These are phyloP conservation scores for Ciborinia camelliae DNA, from an alignment of 2,329 filamentous ascomycete genomes.

Conservation along the genomic window DNA sequence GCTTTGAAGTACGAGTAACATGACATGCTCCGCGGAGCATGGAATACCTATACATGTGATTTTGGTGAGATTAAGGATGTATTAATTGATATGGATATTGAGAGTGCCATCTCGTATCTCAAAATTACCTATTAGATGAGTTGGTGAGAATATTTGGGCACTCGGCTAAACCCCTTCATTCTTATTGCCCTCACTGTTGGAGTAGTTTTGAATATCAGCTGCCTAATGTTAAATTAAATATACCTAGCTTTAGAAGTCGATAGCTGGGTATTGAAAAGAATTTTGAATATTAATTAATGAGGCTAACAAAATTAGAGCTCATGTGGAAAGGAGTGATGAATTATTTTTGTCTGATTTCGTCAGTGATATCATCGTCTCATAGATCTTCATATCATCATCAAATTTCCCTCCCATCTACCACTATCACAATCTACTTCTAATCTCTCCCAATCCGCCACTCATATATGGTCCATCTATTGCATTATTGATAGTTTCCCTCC, in stretches of 20 bases:
- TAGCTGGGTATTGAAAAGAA: background rate
- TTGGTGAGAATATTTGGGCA: background rate
- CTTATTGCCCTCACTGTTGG: background rate
- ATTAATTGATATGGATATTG: no score
- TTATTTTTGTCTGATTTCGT: background rate
- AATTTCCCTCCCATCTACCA: background rate
- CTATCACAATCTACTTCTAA: constrained; percentile 30
- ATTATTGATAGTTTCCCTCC: constrained; percentile 15
- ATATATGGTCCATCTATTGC: constrained; percentile 34
- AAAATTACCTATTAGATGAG: background rate
- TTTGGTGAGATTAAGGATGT: no score
- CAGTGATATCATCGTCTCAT: background rate
- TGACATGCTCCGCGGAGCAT: no score
- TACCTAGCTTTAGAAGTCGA: no score
- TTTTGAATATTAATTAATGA: background rate
- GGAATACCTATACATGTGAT: no score
- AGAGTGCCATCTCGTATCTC: background rate
- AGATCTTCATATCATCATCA: constrained; percentile 4
- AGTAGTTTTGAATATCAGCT: background rate
- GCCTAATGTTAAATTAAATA: no score
- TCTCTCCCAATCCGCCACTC: constrained; percentile 33
- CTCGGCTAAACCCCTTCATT: background rate
- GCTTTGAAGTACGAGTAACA: no score
- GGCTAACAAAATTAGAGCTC: background rate
- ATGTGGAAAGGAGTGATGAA: background rate